A percentile compares a stretch with the other conserved stretches of the same genome.
These are phyloP conservation scores for Penicillium antarcticum DNA, from an alignment of 495 filamentous ascomycete species.

Conservation along the genomic window DNA sequence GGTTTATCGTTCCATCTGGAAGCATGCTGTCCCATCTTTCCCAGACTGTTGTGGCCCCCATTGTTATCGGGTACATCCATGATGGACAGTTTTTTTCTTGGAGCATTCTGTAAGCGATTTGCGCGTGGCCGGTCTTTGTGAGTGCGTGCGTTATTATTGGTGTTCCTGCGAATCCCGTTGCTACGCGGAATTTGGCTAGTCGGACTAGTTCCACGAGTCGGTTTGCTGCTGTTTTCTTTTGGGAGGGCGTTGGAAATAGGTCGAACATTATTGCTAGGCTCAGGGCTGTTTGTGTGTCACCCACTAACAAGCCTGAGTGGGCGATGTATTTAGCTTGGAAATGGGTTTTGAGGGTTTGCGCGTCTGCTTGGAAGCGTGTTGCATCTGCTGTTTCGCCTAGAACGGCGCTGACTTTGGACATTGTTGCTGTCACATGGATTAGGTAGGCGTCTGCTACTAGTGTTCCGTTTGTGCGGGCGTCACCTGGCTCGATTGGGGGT, in stretches of 20 bases:
- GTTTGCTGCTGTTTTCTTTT: conserved; percentile 23
- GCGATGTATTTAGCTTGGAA: conserved; percentile 34
- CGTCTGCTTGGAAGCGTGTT: conserved; percentile 38
- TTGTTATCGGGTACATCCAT: conserved; percentile 51
- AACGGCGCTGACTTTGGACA: conserved; percentile 11
- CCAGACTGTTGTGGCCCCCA: conserved; percentile 54
- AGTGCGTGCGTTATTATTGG: conserved; percentile 45
- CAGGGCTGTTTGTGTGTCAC: conserved; percentile 48
- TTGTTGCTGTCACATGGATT: conserved; percentile 39
- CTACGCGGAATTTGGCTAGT: conserved; percentile 36
- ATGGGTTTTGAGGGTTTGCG: conserved; percentile 46
- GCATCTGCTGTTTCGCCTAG: too few relatives aligned
- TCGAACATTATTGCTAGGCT: conserved; percentile 43
- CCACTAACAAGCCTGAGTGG: conserved; percentile 30
- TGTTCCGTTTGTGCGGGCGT: conserved; percentile 34
- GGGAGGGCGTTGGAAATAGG: conserved; percentile 26
- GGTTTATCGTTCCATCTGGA: conserved; percentile 47
- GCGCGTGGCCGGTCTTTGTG: conserved; percentile 27
- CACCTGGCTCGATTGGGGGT: conserved; percentile 36
- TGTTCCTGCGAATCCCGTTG: conserved; percentile 54
- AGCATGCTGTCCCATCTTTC: conserved; percentile 56
- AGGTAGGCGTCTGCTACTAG: conserved; percentile 53
- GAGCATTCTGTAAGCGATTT: conserved; percentile 34
- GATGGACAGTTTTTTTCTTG: conserved; percentile 37
- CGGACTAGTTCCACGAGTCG: conserved; percentile 28